These are phyloP conservation scores for Phytophthora pinifolia DNA, from an alignment of 352 stramenopile genomes.

Conservation along the genomic window DNA sequence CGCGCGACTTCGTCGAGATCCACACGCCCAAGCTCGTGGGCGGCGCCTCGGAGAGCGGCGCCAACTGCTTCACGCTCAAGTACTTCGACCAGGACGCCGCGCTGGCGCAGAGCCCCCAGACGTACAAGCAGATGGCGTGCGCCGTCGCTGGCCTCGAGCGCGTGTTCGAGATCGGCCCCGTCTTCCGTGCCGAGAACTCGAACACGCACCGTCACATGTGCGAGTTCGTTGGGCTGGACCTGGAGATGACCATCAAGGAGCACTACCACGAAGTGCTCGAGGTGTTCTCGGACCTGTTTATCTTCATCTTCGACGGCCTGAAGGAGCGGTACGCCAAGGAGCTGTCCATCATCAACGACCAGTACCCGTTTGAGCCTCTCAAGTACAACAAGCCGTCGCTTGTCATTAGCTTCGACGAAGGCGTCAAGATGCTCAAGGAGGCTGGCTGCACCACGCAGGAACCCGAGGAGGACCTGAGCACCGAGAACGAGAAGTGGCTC, in stretches of 20 bases:
- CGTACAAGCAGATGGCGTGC: conserved; percentile 99
- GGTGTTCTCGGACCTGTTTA: conserved; percentile 98
- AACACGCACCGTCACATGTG: conserved; percentile 99
- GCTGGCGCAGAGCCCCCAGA: conserved; percentile 96
- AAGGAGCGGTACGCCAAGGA: conserved; percentile 94
- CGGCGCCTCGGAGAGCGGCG: conserved; percentile 96
- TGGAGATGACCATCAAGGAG: conserved; percentile 99
- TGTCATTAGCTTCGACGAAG: conserved; percentile 93
- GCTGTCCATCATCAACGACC: conserved; percentile 94
- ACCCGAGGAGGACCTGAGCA: conserved; percentile 85
- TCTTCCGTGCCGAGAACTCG: conserved; percentile 99
- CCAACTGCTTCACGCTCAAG: conserved; percentile 98
- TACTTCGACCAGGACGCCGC: conserved; percentile 99
- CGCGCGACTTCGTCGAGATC: conserved; percentile 98
- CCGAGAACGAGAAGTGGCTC: conserved; percentile 98
- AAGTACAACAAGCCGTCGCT: conserved; percentile 95
- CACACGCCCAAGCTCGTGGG: conserved; percentile 99
- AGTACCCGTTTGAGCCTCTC: conserved; percentile 98
- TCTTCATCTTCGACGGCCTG: conserved; percentile 99
- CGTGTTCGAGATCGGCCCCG: conserved; percentile 98
- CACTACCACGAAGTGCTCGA: conserved; percentile 99
- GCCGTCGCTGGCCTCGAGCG: conserved; percentile 98
- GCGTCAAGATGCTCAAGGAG: conserved; percentile 92
- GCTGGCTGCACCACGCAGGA: conserved; percentile 67
- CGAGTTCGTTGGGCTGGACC: conserved; percentile 99